Base-by-base conservation (phyloP, 345 rosid genomes). In the Heritiera fomes region DNA sequence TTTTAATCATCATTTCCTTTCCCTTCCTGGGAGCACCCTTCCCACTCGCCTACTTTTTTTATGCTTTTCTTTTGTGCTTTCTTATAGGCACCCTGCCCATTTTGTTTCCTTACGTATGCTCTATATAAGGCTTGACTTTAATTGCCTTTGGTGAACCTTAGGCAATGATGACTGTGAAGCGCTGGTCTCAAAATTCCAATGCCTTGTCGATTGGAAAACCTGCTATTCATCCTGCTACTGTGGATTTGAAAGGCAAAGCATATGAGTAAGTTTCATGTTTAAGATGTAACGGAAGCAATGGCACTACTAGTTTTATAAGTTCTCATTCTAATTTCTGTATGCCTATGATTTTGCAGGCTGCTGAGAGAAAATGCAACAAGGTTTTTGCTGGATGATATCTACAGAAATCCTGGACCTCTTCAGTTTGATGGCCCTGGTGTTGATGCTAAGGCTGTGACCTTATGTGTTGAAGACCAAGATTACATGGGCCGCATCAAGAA, bases 401-500 rank as follows among this genome's bases (percentile, higher is more conserved):
- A 96, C 88, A 94, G 99, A 88, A 96, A 96, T 85, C 98, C 99
- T 30, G 98, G 98, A 76, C 98, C 98, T 4, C 91, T 96, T 79
- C 99, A 96, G 78, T 96, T 85, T 74, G 98, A 94, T 73, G 99
- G 98, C 79, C 98, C 98, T 13, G 99, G 99, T 80, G 91, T 94
- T 50, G 99, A 96, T 84, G 88, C 98, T 55, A 94, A 89, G 89
- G 89, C 98, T 59, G 81, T 96, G 50, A 87, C 88, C 61, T 88
- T 94, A 10, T 92, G 94, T 61, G 98, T 96, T 81, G 99, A 96
- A 87, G 99, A 96, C 79, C 95, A 91, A 87, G 99, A 96, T 87
- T 96, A 96, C 91, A 94, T 96, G 98, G 99, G 99, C n/a, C 90
- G 98, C 74, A 94, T 94, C 77, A 94, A 94, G 91, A 82, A 89